Evolutionary conservation across 305 asterid species (phyloP).

Genomic region (Withania somnifera): DNA sequence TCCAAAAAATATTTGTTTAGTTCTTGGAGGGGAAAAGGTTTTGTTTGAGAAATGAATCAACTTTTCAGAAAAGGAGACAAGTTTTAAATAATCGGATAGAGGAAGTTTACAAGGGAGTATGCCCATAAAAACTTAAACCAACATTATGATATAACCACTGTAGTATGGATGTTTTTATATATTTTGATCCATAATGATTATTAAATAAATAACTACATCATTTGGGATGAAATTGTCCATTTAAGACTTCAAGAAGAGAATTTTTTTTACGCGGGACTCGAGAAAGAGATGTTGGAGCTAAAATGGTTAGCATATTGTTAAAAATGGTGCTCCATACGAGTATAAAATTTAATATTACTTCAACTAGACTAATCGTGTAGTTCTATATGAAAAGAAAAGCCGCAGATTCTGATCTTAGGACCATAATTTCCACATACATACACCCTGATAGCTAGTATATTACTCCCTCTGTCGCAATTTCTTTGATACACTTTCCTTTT

Average conservation of each 20-base stretch:
- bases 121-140: neutral
- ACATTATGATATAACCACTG: neutral
- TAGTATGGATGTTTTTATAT: too few species aligned
- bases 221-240: neutral
- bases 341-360: neutral
- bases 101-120: neutral
- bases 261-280: neutral
- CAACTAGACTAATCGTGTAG: neutral
- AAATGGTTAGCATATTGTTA: neutral
- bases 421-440: neutral
- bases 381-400: neutral
- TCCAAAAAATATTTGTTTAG: too few species aligned
- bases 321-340: neutral
- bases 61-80: neutral
- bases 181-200: too few species aligned
- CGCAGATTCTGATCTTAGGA: neutral
- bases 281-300: neutral
- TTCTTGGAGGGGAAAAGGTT: too few species aligned
- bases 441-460: neutral
- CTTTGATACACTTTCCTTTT: too few species aligned
- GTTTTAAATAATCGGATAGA: neutral
- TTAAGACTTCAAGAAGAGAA: neutral
- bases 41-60: neutral
- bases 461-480: too few species aligned
- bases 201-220: too few species aligned